A percentile compares a stretch with the other conserved stretches of the same genome.
Evolutionary conservation across 2,329 filamentous ascomycete genomes (phyloP).

Genomic region (Colletotrichum theobromicola): DNA sequence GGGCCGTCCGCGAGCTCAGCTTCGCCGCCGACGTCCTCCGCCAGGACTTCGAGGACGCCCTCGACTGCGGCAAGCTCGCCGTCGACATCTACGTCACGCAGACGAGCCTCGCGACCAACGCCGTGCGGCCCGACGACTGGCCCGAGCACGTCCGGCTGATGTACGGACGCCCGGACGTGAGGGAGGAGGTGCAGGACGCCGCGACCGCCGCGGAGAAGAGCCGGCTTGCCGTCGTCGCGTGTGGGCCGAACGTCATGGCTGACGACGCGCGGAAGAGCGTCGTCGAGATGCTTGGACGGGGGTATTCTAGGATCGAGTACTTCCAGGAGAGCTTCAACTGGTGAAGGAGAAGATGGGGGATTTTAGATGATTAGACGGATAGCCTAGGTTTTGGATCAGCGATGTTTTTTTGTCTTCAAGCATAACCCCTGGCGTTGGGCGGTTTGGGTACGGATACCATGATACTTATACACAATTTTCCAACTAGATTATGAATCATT

Average conservation of each 20-base stretch:
- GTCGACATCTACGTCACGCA: slow-evolving; percentile 42
- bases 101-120: not conserved
- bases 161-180: slow-evolving; percentile 36
- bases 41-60: slow-evolving; percentile 33
- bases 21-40: slow-evolving; percentile 40
- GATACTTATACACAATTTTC: not conserved
- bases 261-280: slow-evolving; percentile 46
- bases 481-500: not conserved
- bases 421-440: not conserved
- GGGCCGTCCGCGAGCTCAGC: slow-evolving; percentile 46
- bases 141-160: slow-evolving; percentile 25
- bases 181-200: slow-evolving; percentile 33
- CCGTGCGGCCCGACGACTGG: slow-evolving; percentile 3
- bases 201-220: slow-evolving; percentile 25
- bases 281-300: slow-evolving; percentile 31
- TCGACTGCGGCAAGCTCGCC: slow-evolving; percentile 33
- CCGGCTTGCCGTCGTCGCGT: slow-evolving; percentile 46
- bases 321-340: slow-evolving; percentile 51
- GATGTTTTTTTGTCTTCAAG: not conserved
- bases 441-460: not conserved
- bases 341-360: slow-evolving; percentile 26
- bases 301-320: slow-evolving; percentile 38
- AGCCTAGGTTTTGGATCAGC: not conserved
- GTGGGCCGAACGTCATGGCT: slow-evolving; percentile 49
- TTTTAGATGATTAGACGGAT: not conserved